Conservation (phyloP, 1,284 basidiomycete species). For the Pseudomicrostroma phylloplanum region DNA sequence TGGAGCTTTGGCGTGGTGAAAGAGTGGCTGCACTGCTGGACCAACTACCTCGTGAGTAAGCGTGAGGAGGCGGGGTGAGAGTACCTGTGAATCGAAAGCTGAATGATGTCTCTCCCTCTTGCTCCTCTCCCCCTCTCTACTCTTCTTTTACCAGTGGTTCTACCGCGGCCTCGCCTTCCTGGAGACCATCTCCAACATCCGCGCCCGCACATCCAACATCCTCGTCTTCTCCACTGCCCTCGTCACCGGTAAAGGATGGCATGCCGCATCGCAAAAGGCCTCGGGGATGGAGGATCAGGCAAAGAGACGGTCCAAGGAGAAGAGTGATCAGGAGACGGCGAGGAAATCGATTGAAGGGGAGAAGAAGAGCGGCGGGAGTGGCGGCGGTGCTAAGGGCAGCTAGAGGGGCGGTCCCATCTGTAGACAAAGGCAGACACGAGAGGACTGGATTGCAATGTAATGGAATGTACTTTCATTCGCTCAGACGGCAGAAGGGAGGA, state of each 20-base stretch:
- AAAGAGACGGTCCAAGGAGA: constrained; percentile 19
- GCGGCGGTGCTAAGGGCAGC: too few relatives aligned
- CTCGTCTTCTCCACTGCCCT: constrained; percentile 14
- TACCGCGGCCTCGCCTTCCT: constrained; percentile 42
- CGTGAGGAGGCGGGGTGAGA: too few relatives aligned
- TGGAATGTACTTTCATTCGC: too few relatives aligned
- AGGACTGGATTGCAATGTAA: too few relatives aligned
- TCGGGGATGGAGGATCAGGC: constrained; percentile 32
- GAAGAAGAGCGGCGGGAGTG: constrained; percentile 20
- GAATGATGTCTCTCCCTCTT: too few relatives aligned
- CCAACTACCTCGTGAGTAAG: constrained; percentile 22
- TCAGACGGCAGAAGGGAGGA: too few relatives aligned
- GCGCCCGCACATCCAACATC: constrained; percentile 19
- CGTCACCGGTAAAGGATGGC: constrained; percentile 20
- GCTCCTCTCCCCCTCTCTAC: neutral
- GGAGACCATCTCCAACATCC: constrained; percentile 38
- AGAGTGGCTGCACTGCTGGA: constrained; percentile 56
- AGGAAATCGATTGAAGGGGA: constrained; percentile 21
- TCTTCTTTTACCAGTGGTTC: constrained; percentile 36
- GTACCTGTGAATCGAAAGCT: too few relatives aligned
- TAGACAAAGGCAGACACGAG: too few relatives aligned
- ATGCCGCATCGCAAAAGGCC: constrained; percentile 26
- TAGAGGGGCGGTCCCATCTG: too few relatives aligned
- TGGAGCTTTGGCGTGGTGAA: constrained; percentile 54
- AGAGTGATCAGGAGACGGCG: neutral